Percentiles rank a stretch among this genome's conserved stretches.
These are phyloP conservation scores for Stylonectria norvegica DNA, from an alignment of 2,329 filamentous ascomycete species.

Conservation along the genomic window DNA sequence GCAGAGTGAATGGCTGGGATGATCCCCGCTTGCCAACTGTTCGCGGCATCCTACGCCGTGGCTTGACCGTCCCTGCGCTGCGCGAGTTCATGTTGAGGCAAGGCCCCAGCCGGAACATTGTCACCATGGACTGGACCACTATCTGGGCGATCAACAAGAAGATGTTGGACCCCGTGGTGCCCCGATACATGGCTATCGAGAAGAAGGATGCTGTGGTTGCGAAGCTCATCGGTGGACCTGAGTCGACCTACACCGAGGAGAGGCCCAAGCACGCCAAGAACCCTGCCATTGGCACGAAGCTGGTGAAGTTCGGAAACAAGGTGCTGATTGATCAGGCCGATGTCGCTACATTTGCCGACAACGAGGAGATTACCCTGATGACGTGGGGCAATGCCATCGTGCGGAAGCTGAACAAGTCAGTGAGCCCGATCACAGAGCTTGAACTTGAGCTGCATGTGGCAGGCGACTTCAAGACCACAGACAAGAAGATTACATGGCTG, in stretches of 20 bases:
- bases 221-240: conserved; percentile 63
- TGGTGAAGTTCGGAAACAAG: conserved; percentile 72
- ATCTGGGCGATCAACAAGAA: conserved; percentile 77
- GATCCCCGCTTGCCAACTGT: conserved; percentile 85
- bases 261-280: conserved; percentile 91
- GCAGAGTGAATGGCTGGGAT: conserved; percentile 79
- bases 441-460: conserved; percentile 85
- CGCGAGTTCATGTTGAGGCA: conserved; percentile 83
- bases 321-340: conserved; percentile 85
- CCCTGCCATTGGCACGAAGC: conserved; percentile 77
- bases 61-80: conserved; percentile 74
- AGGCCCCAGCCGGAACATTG: conserved; percentile 78
- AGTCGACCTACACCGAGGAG: conserved; percentile 62
- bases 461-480: conserved; percentile 90
- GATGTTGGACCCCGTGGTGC: conserved; percentile 73
- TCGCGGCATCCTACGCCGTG: conserved; percentile 72
- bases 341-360: conserved; percentile 72
- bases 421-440: conserved; percentile 60
- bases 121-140: conserved; percentile 77
- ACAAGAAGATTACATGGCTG: conserved; percentile 96
- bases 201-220: conserved; percentile 70
- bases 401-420: conserved; percentile 57
- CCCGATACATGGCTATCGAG: conserved; percentile 69
- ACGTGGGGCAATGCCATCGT: conserved; percentile 91
- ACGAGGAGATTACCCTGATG: conserved; percentile 95